A percentile compares a stretch with the other conserved stretches of the same genome.
These are phyloP conservation scores for Carpinus fangiana DNA, from an alignment of 306 rosid species.

Conservation along the genomic window DNA sequence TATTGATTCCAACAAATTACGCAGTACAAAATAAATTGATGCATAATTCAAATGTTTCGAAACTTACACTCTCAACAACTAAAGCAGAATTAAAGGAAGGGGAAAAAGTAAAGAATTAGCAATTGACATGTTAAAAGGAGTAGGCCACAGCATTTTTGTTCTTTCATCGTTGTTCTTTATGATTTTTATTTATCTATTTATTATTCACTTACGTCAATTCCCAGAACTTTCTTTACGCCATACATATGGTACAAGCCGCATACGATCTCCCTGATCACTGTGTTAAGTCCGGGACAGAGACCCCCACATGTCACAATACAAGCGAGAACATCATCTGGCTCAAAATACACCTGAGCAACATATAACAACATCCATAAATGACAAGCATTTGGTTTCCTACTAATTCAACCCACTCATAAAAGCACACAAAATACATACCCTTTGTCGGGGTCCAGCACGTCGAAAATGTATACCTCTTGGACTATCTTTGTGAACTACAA, in stretches of 20 bases:
- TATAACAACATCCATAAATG: background rate
- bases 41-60: background rate
- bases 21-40: background rate
- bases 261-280: constrained; percentile 89
- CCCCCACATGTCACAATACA: constrained; percentile 98
- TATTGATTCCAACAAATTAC: background rate
- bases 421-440: constrained; percentile 37
- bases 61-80: background rate
- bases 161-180: background rate
- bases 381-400: background rate
- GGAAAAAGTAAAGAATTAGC: background rate
- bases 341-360: constrained; percentile 66
- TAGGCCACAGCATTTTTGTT: background rate
- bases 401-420: background rate
- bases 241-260: constrained; percentile 89
- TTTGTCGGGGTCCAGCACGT: constrained; percentile 98
- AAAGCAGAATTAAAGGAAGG: background rate
- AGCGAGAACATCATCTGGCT: constrained; percentile 83
- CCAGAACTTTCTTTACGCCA: constrained; percentile 79
- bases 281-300: constrained; percentile 98
- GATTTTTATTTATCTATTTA: background rate
- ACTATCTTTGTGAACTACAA: constrained; percentile 78
- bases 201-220: constrained; percentile 60
- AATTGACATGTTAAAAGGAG: background rate
- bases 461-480: constrained; percentile 90